These are phyloP conservation scores for Microbotryum intermedium DNA, from an alignment of 1,284 basidiomycete species.

Conservation along the genomic window DNA sequence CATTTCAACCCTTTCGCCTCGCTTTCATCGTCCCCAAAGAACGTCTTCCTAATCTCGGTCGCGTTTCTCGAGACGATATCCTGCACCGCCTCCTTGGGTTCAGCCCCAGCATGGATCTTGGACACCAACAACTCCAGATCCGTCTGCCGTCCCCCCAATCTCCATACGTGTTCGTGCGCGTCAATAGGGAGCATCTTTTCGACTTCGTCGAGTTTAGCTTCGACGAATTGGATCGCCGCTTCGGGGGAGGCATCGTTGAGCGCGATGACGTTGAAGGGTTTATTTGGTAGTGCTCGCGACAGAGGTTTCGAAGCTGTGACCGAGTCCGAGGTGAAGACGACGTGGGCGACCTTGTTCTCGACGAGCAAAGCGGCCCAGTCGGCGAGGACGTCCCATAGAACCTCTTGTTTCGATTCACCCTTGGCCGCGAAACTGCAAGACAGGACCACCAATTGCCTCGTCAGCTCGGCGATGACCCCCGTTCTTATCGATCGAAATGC, in stretches of 20 bases:
- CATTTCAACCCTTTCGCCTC: conserved; percentile 76
- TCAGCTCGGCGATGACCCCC: not conserved
- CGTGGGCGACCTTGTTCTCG: conserved; percentile 80
- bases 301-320: conserved; percentile 75
- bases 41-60: conserved; percentile 76
- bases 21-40: conserved; percentile 73
- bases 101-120: conserved; percentile 68
- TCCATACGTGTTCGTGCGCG: conserved; percentile 54
- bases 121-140: conserved; percentile 78
- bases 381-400: conserved; percentile 65
- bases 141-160: conserved; percentile 76
- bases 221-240: conserved; percentile 71
- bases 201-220: conserved; percentile 60
- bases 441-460: too few species aligned
- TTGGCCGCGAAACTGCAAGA: conserved; percentile 50
- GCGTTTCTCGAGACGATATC: conserved; percentile 64
- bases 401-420: conserved; percentile 56
- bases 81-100: conserved; percentile 70
- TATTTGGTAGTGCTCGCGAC: conserved; percentile 71
- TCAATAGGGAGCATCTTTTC: conserved; percentile 35
- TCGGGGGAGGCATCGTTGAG: conserved; percentile 75
- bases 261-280: conserved; percentile 67
- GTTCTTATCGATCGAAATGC: conserved; percentile 64
- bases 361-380: conserved; percentile 77
- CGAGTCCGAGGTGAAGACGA: conserved; percentile 83